phyloP scores from a whole-genome alignment of 305 asterid species.

The Nicotiana rustica region DNA sequence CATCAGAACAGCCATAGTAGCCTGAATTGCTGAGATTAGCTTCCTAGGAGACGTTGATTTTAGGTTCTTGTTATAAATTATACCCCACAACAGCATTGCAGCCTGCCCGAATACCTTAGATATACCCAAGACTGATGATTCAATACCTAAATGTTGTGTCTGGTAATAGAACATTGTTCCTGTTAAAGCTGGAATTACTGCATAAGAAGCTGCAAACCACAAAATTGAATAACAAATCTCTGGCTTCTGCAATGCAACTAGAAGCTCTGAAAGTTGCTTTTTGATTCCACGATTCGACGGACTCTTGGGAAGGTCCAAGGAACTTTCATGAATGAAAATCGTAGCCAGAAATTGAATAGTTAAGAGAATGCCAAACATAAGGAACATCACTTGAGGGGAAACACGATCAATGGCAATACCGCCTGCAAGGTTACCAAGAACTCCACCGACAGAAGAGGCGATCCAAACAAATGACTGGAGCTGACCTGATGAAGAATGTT shows the following conservation, averaged over 20 bases:
- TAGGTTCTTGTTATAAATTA: conserved; percentile 64
- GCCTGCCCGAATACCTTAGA: conserved; percentile 94
- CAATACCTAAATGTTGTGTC: conserved; percentile 79
- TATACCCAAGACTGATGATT: conserved; percentile 78
- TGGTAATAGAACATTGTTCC: conserved; percentile 98
- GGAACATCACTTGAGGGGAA: conserved; percentile 68
- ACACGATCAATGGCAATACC: conserved; percentile 63
- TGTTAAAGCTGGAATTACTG: conserved; percentile 77
- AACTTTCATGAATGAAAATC: conserved; percentile 59
- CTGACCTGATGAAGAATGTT: conserved; percentile 69
- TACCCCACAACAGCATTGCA: conserved; percentile 90
- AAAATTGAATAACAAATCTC: conserved; percentile 66
- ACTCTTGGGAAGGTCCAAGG: conserved; percentile 73
- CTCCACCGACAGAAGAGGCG: conserved; percentile 91
- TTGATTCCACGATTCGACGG: conserved; percentile 52
- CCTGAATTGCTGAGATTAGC: conserved; percentile 70
- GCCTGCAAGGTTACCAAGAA: conserved; percentile 78
- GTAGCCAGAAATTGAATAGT: conserved; percentile 78
- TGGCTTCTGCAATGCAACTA: conserved; percentile 64
- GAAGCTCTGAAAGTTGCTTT: conserved; percentile 68
- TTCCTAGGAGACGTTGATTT: conserved; percentile 75
- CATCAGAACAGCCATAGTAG: conserved; percentile 68
- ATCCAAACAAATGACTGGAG: conserved; percentile 95
- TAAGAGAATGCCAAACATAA: conserved; percentile 62
- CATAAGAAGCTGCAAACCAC: conserved; percentile 86